These are phyloP conservation scores for Herpetospermum pedunculosum DNA, from an alignment of 306 rosid species.

Conservation along the genomic window DNA sequence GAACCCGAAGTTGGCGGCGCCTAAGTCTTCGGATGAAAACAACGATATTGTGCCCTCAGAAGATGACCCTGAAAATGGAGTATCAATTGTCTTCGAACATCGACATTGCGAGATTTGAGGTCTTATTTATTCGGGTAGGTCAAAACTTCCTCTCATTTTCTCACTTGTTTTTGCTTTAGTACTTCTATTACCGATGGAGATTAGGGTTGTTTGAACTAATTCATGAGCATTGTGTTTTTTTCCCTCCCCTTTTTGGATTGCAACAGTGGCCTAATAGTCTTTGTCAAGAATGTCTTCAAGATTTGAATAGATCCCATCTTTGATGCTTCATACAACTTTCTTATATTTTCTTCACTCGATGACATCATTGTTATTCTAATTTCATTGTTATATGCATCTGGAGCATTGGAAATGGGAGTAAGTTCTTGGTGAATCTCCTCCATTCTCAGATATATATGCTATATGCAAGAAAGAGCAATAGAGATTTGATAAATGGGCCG, in stretches of 20 bases:
- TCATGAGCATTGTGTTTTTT: background rate
- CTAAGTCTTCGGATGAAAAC: slow-evolving; percentile 31
- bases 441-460: too few species aligned
- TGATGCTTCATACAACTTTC: too few species aligned
- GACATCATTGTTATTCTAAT: too few species aligned
- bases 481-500: too few species aligned
- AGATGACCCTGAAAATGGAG: slow-evolving; percentile 42
- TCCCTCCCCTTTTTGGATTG: background rate
- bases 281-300: too few species aligned
- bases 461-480: too few species aligned
- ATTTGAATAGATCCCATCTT: too few species aligned
- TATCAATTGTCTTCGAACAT: slow-evolving; percentile 46
- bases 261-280: slow-evolving; percentile 93
- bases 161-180: background rate
- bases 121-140: slow-evolving; percentile 61
- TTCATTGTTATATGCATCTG: too few species aligned
- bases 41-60: slow-evolving; percentile 14
- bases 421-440: too few species aligned
- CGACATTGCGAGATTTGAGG: slow-evolving; percentile 56
- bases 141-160: background rate
- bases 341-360: too few species aligned
- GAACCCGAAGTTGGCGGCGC: background rate
- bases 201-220: background rate
- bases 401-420: too few species aligned
- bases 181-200: background rate